phyloP scores from a whole-genome alignment of 768 basidiomycete genomes.

The Botryobasidium botryosum region DNA sequence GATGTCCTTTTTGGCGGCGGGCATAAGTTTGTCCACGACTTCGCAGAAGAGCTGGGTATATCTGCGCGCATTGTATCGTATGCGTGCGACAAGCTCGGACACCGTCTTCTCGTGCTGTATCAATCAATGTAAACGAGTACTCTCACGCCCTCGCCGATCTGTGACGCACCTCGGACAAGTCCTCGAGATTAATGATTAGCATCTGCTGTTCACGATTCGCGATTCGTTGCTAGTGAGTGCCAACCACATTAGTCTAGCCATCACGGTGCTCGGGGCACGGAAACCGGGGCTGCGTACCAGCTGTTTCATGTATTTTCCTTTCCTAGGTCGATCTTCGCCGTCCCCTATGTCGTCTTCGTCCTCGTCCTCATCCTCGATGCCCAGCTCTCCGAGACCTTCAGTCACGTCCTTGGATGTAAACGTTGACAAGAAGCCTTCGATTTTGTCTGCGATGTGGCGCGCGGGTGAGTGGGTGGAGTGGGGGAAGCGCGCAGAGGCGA shows the following conservation, averaged over 20 bases:
- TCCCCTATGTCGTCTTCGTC: constrained; percentile 25
- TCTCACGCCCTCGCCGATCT: background rate
- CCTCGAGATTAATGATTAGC: constrained; percentile 77
- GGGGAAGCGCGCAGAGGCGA: background rate
- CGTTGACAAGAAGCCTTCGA: constrained; percentile 50
- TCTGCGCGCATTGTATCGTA: constrained; percentile 72
- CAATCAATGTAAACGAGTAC: constrained; percentile 1
- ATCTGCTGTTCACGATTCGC: constrained; percentile 88
- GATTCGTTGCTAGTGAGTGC: constrained; percentile 52
- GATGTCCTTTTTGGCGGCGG: constrained; percentile 75
- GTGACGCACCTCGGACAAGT: constrained; percentile 48
- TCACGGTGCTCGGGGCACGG: background rate
- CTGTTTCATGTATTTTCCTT: constrained; percentile 62
- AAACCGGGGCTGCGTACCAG: constrained; percentile 35
- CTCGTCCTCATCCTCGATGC: constrained; percentile 36
- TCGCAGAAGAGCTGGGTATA: constrained; percentile 81
- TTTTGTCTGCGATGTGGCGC: constrained; percentile 32
- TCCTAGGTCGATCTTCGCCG: constrained; percentile 13
- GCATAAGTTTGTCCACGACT: constrained; percentile 81
- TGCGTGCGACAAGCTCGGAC: constrained; percentile 60
- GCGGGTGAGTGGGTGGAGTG: background rate
- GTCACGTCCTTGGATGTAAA: constrained; percentile 52
- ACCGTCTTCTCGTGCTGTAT: constrained; percentile 49
- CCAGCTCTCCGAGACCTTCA: constrained; percentile 50
- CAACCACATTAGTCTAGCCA: constrained; percentile 6